Conservation (phyloP, 768 basidiomycete genomes). For the Termitomyces sp. region DNA sequence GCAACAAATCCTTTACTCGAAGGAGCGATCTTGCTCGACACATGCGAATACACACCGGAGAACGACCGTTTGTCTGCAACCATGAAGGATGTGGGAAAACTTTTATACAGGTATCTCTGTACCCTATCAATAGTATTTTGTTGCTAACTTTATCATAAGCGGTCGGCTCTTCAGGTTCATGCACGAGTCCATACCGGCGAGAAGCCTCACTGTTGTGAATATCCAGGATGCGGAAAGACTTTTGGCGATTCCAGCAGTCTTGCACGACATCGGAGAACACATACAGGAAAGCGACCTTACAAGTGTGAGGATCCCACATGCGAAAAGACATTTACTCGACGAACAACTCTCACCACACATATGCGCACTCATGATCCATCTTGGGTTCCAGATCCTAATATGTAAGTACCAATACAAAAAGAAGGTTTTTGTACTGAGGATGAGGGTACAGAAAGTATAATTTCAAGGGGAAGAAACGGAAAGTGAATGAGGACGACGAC, state of each 20-base stretch:
- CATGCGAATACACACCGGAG: constrained; percentile 88
- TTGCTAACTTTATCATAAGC: constrained; percentile 38
- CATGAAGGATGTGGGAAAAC: constrained; percentile 80
- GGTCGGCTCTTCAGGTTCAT: constrained; percentile 88
- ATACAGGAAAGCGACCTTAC: constrained; percentile 83
- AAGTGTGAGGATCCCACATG: constrained; percentile 81
- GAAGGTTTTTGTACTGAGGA: not conserved
- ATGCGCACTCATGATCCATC: constrained; percentile 85
- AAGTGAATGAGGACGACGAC: constrained; percentile 42
- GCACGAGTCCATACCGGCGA: constrained; percentile 89
- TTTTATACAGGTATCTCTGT: constrained; percentile 74
- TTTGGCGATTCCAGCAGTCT: constrained; percentile 92
- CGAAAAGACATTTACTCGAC: constrained; percentile 84
- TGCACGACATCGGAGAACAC: constrained; percentile 87
- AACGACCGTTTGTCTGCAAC: constrained; percentile 77
- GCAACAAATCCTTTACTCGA: constrained; percentile 78
- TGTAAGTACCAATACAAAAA: constrained; percentile 43
- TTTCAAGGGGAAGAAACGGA: constrained; percentile 71
- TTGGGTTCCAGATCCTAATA: constrained; percentile 81
- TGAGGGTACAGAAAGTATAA: constrained; percentile 57
- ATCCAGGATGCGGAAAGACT: constrained; percentile 81
- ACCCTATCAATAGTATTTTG: not conserved
- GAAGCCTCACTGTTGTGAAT: constrained; percentile 89
- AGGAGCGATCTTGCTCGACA: constrained; percentile 83
- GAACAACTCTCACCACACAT: constrained; percentile 81